Evolutionary conservation across 805 yeast species (phyloP).

Genomic region (Blastobotrys parvus): DNA sequence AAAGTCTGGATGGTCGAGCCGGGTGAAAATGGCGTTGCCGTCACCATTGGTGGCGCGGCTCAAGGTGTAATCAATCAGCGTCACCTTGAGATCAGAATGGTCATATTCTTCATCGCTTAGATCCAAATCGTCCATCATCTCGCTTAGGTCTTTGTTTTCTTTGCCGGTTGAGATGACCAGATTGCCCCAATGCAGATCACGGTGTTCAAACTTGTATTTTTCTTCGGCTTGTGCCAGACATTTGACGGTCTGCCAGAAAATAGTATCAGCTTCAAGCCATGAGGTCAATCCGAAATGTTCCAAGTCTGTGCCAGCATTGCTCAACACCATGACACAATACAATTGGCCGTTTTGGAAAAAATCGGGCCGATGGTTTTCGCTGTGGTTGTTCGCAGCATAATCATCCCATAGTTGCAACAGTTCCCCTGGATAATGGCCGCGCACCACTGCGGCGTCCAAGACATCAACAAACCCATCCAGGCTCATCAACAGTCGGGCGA

Average conservation of each 20-base stretch:
- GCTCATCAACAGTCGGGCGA: slow-evolving; percentile 34
- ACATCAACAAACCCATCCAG: slow-evolving; percentile 40
- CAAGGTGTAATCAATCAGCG: slow-evolving; percentile 50
- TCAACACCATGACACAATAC: slow-evolving; percentile 28
- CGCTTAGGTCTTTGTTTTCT: slow-evolving; percentile 3
- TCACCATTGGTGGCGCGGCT: slow-evolving; percentile 37
- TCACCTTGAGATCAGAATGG: slow-evolving; percentile 29
- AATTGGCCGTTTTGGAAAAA: slow-evolving; percentile 27
- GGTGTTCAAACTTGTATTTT: slow-evolving; percentile 52
- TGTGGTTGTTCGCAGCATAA: slow-evolving; percentile 22
- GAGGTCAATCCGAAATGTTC: slow-evolving; percentile 35
- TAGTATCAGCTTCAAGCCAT: slow-evolving; percentile 31
- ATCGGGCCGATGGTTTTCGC: slow-evolving; percentile 35
- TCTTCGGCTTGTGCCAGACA: slow-evolving; percentile 46
- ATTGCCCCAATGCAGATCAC: slow-evolving; percentile 64
- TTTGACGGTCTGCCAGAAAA: slow-evolving; percentile 49
- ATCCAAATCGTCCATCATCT: slow-evolving; percentile 8
- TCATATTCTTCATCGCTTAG: slow-evolving; percentile 11
- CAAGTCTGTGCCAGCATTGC: slow-evolving; percentile 34
- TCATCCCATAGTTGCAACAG: slow-evolving; percentile 40
- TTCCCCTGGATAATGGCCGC: slow-evolving; percentile 36
- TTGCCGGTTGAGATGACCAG: slow-evolving; percentile 33
- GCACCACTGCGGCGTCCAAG: slow-evolving; percentile 37
- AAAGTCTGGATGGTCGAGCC: slow-evolving; percentile 58
- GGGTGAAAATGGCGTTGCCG: slow-evolving; percentile 34